Evolutionary conservation across 176 grass and related monocot genomes (phyloP).

Genomic region (Tillandsia fasciculata): DNA sequence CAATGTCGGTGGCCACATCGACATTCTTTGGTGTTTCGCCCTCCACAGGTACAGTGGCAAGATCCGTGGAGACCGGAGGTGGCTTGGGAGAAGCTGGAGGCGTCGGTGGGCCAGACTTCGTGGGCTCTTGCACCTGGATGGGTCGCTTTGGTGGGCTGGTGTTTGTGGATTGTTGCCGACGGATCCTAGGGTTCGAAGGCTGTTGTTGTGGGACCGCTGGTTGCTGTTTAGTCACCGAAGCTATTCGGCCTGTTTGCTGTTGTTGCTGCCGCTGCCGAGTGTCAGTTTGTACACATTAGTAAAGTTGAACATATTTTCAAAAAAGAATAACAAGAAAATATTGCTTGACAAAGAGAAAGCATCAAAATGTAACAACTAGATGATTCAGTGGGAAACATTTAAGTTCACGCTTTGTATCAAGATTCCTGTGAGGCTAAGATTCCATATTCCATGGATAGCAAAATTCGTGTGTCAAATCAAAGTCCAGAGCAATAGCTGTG

Average conservation of each 20-base stretch:
- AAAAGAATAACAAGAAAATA: background rate
- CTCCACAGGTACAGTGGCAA: background rate
- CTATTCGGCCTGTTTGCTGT: constrained; percentile 39
- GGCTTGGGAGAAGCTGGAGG: background rate
- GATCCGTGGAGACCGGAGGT: background rate
- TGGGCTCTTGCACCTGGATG: constrained; percentile 12
- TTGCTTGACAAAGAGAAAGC: no score
- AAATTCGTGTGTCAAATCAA: background rate
- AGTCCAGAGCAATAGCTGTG: background rate
- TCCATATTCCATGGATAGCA: background rate
- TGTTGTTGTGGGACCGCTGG: constrained; percentile 46
- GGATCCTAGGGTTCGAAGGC: constrained; percentile 46
- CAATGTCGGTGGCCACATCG: constrained; percentile 11
- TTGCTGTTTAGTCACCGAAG: constrained; percentile 37
- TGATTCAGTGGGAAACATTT: no score
- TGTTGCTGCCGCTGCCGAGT: constrained; percentile 20
- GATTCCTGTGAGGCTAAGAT: background rate
- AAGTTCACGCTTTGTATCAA: no score
- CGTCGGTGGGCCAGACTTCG: constrained; percentile 17
- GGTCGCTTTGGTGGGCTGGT: constrained; percentile 12
- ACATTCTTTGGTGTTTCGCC: background rate
- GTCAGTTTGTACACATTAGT: background rate
- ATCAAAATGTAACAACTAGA: no score
- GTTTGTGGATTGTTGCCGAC: constrained; percentile 37
- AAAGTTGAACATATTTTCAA: background rate